These are phyloP conservation scores for Annona squamosa DNA, from an alignment of 164 flowering plant genomes.

Conservation along the genomic window DNA sequence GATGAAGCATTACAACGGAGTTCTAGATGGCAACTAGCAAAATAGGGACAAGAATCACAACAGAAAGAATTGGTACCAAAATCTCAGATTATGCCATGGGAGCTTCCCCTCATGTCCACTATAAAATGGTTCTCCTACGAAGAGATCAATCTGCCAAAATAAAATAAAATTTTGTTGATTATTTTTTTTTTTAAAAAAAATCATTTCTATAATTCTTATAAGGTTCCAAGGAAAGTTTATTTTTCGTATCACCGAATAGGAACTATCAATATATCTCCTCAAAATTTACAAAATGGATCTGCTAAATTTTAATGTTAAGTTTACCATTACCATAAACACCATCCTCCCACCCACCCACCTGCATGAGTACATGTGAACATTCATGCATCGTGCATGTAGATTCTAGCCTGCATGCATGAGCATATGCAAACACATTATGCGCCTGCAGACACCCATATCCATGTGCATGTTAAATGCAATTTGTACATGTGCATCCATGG, in stretches of 20 bases:
- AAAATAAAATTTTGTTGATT: neutral
- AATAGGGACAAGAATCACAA: neutral
- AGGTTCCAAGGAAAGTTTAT: neutral
- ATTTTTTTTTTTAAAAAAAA: too few relatives aligned
- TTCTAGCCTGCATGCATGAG: too few relatives aligned
- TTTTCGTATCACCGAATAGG: neutral
- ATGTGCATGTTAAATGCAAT: too few relatives aligned
- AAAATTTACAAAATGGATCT: neutral
- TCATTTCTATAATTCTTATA: too few relatives aligned
- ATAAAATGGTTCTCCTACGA: slow-evolving; percentile 84
- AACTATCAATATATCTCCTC: neutral
- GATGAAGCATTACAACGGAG: neutral
- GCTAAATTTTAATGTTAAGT: too few relatives aligned
- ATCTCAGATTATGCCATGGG: slow-evolving; percentile 91
- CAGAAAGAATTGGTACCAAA: slow-evolving; percentile 47
- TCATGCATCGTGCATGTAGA: too few relatives aligned
- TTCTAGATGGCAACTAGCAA: neutral
- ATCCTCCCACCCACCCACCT: too few relatives aligned
- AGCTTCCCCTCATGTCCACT: slow-evolving; percentile 64
- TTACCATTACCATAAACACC: too few relatives aligned
- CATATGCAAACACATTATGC: too few relatives aligned
- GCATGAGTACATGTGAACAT: too few relatives aligned
- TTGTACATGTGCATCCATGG: too few relatives aligned
- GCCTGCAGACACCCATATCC: too few relatives aligned
- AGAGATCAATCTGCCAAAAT: slow-evolving; percentile 58